Conservation (phyloP, 768 basidiomycete genomes). For the Tubosaeta brunneosetosa region DNA sequence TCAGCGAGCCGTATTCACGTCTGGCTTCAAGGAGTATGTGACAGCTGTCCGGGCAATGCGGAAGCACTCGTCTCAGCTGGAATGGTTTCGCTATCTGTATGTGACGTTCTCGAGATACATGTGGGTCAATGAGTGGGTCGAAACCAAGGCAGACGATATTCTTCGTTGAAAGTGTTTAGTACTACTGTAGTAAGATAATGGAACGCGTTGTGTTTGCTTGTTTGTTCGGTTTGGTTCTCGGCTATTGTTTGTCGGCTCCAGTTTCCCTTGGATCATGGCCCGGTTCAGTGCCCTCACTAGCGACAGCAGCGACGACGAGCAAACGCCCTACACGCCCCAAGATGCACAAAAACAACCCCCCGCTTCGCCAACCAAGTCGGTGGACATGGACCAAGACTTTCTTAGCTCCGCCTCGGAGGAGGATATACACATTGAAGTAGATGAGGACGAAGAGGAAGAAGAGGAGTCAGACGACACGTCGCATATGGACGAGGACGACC, state of each 20-base stretch:
- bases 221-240: slow-evolving; percentile 23
- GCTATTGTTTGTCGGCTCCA: slow-evolving; percentile 18
- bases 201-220: slow-evolving; percentile 23
- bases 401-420: slow-evolving; percentile 25
- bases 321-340: slow-evolving; percentile 30
- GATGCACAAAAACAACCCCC: slow-evolving; percentile 16
- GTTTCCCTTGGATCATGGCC: slow-evolving; percentile 42
- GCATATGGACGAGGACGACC: slow-evolving; percentile 51
- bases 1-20: slow-evolving; percentile 42
- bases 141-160: slow-evolving; percentile 30
- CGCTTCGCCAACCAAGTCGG: slow-evolving; percentile 18
- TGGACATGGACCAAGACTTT: slow-evolving; percentile 32
- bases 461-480: slow-evolving; percentile 39
- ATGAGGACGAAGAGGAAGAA: slow-evolving; percentile 35
- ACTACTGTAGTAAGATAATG: background rate
- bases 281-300: slow-evolving; percentile 64
- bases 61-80: slow-evolving; percentile 69
- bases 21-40: slow-evolving; percentile 52
- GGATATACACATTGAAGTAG: slow-evolving; percentile 27
- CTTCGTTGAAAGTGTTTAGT: background rate
- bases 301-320: slow-evolving; percentile 53
- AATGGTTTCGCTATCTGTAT: slow-evolving; percentile 89
- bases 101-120: slow-evolving; percentile 78
- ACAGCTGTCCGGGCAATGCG: slow-evolving; percentile 64
- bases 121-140: slow-evolving; percentile 87